Evolutionary conservation across 768 basidiomycete genomes (phyloP), one percentile per base, ranked within the genome.

Genomic region (Scleroderma citrinum): DNA sequence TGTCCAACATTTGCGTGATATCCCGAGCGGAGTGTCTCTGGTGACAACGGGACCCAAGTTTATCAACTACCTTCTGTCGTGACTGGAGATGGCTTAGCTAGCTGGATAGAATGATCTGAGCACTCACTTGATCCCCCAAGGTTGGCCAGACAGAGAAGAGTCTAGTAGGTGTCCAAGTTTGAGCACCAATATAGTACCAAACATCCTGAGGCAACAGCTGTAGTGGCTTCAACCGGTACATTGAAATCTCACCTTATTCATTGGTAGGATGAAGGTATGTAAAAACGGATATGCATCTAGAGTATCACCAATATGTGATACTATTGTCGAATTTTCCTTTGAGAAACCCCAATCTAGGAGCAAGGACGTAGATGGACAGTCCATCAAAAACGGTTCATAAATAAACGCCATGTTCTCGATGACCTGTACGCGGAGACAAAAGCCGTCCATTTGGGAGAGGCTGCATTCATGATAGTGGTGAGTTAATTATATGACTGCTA

Each of bases 311-410:
- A 77, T 69, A 38, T 75, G 75, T 1, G 54, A 46, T 24, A 53
- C 49, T 3, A 73, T 59, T 1, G 50, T 58, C 32, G 62, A 56
- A 37, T 76, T 76, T 24, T 59, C 66, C 14, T 56, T 44, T 7
- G 50, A 49, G 5, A 60, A 60, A 17, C 76, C 75, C 80, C 81
- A 84, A 52, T 81, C 79, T 36, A 83, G 66, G 21, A 82, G 51
- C 53, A 76, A 72, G 5, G 76, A 71, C 2, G 56, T 61, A 3
- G 56, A 56, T 8, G 69, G 64, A 1, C 66, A 71, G 44, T 84
- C 82, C 35, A 82, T 67, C 21, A 78, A 67, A 29, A 82, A 65
- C 0, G 83, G 83, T 49, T 80, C 76, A 43, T 77, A 73, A 8
- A 82, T 35, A 51, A 82, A 83, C 0, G 74, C 78, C 54, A 75